phyloP scores from a whole-genome alignment of 2,329 filamentous ascomycete species.

The Ilyonectria sp. region DNA sequence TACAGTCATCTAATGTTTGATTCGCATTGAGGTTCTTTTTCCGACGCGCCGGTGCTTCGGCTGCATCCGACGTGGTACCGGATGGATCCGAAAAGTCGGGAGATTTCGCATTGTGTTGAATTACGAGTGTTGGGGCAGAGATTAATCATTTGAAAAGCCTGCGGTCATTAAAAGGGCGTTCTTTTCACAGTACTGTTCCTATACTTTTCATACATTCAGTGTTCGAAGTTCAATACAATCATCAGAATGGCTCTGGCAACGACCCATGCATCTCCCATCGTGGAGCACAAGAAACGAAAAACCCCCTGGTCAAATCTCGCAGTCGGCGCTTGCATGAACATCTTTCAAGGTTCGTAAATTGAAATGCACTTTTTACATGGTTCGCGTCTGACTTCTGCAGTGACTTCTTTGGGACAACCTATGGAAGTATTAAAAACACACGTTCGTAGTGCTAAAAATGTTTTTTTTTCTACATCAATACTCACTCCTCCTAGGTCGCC shows the following conservation, averaged over 20 bases:
- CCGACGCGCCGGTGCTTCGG: no score
- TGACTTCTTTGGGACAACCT: conserved; percentile 23
- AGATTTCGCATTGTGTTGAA: no score
- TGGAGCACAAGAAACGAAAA: conserved; percentile 15
- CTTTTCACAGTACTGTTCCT: no score
- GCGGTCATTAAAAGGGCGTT: no score
- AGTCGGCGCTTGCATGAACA: conserved; percentile 25
- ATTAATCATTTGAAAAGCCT: no score
- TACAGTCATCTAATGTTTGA: no score
- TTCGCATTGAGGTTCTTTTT: no score
- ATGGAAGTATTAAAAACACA: conserved; percentile 31
- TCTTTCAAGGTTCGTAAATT: conserved; percentile 20
- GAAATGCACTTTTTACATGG: background rate
- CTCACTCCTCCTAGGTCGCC: background rate
- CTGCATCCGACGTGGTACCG: no score
- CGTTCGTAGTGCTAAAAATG: background rate
- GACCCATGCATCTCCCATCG: background rate
- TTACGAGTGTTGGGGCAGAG: no score
- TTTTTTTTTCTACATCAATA: background rate
- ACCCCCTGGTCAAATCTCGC: conserved; percentile 28
- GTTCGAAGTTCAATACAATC: no score
- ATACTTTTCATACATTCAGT: no score
- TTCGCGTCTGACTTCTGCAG: background rate
- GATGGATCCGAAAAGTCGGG: no score
- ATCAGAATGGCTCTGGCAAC: background rate